Percentiles rank a stretch among this genome's conserved stretches.
phyloP scores from a whole-genome alignment of 73 alveolate genomes.

The Paramecium sexaurelia region DNA sequence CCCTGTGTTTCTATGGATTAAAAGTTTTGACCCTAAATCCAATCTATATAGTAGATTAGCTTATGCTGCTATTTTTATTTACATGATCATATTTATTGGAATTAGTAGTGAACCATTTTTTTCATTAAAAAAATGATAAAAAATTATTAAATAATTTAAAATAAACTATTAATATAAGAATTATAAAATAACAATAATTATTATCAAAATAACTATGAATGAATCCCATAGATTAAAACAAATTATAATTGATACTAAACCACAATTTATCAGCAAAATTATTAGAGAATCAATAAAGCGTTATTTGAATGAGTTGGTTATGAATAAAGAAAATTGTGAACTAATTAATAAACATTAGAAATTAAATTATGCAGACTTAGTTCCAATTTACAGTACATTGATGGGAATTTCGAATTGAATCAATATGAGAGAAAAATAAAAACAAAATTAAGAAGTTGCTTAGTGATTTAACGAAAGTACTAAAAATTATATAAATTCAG shows the following conservation, averaged over 20 bases:
- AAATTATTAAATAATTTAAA: neutral
- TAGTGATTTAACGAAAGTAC: conserved; percentile 21
- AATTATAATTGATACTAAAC: no score
- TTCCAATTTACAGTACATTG: neutral
- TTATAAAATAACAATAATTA: no score
- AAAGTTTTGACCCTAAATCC: neutral
- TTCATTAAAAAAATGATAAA: neutral
- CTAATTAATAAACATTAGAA: conserved; percentile 33
- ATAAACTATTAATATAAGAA: no score
- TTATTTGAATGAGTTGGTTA: no score
- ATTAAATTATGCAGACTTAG: conserved; percentile 52
- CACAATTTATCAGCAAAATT: no score
- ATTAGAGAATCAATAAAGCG: no score
- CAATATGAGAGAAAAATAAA: neutral
- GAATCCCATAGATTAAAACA: no score
- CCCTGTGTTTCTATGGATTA: conserved; percentile 11
- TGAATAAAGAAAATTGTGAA: no score
- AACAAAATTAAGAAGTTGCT: conserved; percentile 45
- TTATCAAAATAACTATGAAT: no score
- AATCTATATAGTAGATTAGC: neutral
- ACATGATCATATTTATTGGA: neutral
- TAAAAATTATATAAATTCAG: neutral
- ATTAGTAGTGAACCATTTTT: neutral
- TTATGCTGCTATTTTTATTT: neutral
- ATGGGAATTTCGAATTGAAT: conserved; percentile 17